Evolutionary conservation across 2,329 filamentous ascomycete species (phyloP), one percentile per base, ranked within the genome.

Genomic region (Beauveria caledonica): DNA sequence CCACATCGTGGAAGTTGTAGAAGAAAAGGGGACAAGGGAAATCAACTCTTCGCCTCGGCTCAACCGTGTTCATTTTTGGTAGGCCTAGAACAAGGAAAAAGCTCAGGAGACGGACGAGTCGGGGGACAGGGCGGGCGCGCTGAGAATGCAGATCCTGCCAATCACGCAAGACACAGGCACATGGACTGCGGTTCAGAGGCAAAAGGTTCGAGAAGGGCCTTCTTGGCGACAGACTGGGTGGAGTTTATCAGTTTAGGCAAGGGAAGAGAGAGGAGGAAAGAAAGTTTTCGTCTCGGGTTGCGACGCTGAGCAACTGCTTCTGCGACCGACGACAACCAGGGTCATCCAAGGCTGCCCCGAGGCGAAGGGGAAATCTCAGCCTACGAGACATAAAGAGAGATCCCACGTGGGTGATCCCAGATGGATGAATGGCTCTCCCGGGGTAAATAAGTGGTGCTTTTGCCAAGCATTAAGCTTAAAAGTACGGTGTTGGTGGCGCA

Each of bases 391-490:
- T 6, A 7, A 29, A 21, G 44, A 21, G 39, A 29, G 54, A 58
- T 58, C 53, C 54, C 54, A 58, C 54, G 54, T 58, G 54, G 15
- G 44, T 15, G 33, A 39, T 40, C 19, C 27, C 2, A 39, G 45
- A 49, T 40, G 44, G 17, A 39, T 58, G 54, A 58, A 48, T 58
- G 54, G 54, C 40, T 45, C 19, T 10, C n/a, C 27, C 6, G 54
- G 54, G 44, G 44, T 36, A 15, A 40, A 15, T 48, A 27, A 39
- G 45, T 58, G 44, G 33, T 27, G 15, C 54, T 9, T 45, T 42
- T 58, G 54, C 54, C 54, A 58, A 58, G 54, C 40, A 17, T 25
- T 58, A 58, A 58, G 54, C 54, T 58, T 58, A 58, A 58, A 58
- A 48, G n/a, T 33, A 27, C 45, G 29, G 21, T 58, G 46, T 49